Base-by-base conservation (phyloP, 2,329 filamentous ascomycete species). In the Fusarium setosum region DNA sequence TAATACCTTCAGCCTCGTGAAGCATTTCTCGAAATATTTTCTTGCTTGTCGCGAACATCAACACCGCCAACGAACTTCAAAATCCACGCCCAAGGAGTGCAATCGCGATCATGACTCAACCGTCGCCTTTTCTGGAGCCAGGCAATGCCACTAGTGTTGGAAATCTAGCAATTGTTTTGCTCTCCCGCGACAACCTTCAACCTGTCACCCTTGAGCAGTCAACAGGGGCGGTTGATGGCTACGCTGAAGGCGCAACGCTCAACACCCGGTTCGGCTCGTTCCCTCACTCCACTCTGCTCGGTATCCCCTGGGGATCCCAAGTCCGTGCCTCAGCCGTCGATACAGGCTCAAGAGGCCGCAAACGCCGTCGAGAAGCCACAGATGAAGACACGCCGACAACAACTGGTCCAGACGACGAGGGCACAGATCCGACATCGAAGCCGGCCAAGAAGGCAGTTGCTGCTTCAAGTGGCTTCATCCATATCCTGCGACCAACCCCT, bases 241-340 rank as follows among this genome's bases (percentile, higher is more conserved):
- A 94, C 72, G 86, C 87, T 26, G 91, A 94, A 74, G 92, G 92
- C 32, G 90, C 89, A 44, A 91, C 93, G 3, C 88, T 94, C 53
- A 98, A 97, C 80, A 99, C 95, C 2, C 90, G 94, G 41, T 99
- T 97, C 73, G 96, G 96, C 47, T 97, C 94, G 0, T 95, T 94
- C 61, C 92, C 92, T 0, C 92, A 95, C 75, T 91, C 87, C 11
- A 94, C 92, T 0, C 80, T 95, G 42, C 85, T 97, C 55, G 84
- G 88, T 6, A 83, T 94, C 53, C 91, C 92, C 38, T 98, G 95
- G 95, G 96, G 96, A 24, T 93, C 92, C 7, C 96, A 98, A 76
- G 90, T 98, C 20, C 86, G 93, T 44, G 96, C 96, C 8, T 97
- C 94, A 2, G 88, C 90, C 29, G 94, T 97, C 56, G 93, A 97